Base-by-base conservation (phyloP, 2,329 filamentous ascomycete genomes). In the Simplicillium aogashimaense region DNA sequence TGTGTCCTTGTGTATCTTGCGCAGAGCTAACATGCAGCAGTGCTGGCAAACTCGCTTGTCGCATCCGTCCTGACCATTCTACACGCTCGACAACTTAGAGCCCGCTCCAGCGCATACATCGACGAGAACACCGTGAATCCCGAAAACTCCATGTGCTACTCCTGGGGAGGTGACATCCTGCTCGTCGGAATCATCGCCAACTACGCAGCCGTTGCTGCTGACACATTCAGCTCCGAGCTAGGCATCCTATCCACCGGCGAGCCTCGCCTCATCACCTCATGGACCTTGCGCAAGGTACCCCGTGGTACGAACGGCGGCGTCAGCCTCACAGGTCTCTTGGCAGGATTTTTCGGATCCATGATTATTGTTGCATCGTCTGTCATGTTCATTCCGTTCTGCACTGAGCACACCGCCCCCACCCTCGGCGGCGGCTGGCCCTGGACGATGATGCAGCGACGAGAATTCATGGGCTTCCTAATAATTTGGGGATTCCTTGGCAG, bases 271-370 rank as follows among this genome's bases (percentile, higher is more conserved):
- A 90, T 98, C 56, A 95, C 87, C 4, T 89, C 85, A 12, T 78
- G 74, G 13, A 78, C 65, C 4, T 72, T 92, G 53, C 81, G 84
- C 43, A 74, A 77, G 47, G 92, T 97, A 0, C 89, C 92, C 1
- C 82, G 77, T 1, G 92, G 92, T 37, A 97, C 92, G 33, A 98
- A 98, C 56, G 92, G 92, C 28, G 92, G 90, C 13, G 86, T 98
- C 8, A 94, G 87, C 0, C 50, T 78, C 1, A 67, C 76, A 35
- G 92, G 92, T 0, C 66, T 95, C 1, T 63, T 69, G 0, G 86
- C 87, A 2, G 89, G 88, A 1, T 58, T 85, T 15, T 57, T 85
- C 1, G 89, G 89, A 3, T 81, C 86, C 9, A 73, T 83, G 42
- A 70, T 90, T 36, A 78, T 89, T 6, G 68, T 83, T 17, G 77